Base-by-base conservation (phyloP, 352 stramenopile species). In the Phytophthora lateralis region DNA sequence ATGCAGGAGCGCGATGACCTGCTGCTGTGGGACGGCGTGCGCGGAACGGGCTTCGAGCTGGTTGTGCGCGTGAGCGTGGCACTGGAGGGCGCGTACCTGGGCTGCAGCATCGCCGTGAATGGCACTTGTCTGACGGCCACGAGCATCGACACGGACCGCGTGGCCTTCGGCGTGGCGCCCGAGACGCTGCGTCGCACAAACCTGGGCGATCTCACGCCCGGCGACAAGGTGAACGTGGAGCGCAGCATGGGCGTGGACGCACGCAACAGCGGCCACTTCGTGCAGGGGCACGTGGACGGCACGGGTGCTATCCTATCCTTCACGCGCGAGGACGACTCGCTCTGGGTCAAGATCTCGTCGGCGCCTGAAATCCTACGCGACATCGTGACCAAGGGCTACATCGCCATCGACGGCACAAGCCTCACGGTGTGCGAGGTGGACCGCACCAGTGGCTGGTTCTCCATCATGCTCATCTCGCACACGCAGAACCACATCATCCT, bases 391-490 rank as follows among this genome's bases (percentile, higher is more conserved):
- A 96, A 97, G 66, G 87, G 97, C 49, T 99, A 99, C 78, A 97
- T 99, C 60, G 96, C 97, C 10, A 96, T 99, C 64, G 97, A 99
- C 77, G 97, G 97, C 57, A 99, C 97, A 17, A 98, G 89, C 37
- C 87, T 99, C 60, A 99, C 97, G 1, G 96, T 99, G 18, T 98
- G 93, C 71, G 90, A 98, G 48, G 92, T 94, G 15, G 84, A 97
- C 62, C 66, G 60, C 1, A 63, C 70, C 30, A 77, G 93, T 53
- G 77, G 86, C 55, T 99, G 91, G 85, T 99, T 99, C 74, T 98
- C 90, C 42, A 97, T 99, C 70, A 99, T 99, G 97, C 88, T 99
- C 68, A 96, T 99, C 54, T 84, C 96, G 52, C 97, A 99, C 78
- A 99, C 97, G 29, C 97, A 98, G 67, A 97, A 98, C 76, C 91